These are phyloP conservation scores for Gymnopilus dilepis DNA, from an alignment of 768 basidiomycete genomes.

Conservation along the genomic window DNA sequence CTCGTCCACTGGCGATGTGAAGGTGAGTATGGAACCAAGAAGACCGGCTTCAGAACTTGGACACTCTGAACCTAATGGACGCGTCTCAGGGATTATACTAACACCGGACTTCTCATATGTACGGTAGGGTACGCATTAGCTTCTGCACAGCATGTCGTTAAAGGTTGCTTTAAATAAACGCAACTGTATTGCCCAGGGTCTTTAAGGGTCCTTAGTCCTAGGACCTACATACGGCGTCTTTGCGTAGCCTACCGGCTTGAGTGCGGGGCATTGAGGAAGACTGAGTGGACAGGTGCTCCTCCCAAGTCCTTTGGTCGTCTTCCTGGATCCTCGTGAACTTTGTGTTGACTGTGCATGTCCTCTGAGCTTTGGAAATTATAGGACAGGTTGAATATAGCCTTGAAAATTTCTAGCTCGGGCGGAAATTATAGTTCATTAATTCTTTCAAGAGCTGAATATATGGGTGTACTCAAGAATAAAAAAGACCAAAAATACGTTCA, in stretches of 20 bases:
- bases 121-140: background rate
- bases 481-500: background rate
- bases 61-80: background rate
- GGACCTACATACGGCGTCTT: too few relatives aligned
- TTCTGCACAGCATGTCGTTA: constrained; percentile 1
- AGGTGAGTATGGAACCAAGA: background rate
- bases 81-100: background rate
- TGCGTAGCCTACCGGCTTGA: background rate
- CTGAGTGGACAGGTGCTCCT: background rate
- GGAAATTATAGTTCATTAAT: background rate
- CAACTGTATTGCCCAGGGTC: too few relatives aligned
- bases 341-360: background rate
- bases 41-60: background rate
- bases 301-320: background rate
- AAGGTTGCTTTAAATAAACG: background rate
- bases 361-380: background rate
- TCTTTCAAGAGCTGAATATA: too few relatives aligned
- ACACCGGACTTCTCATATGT: too few relatives aligned
- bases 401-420: background rate
- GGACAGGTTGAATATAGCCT: background rate
- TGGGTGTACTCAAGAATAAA: background rate
- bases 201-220: too few relatives aligned
- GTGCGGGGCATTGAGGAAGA: background rate
- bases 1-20: background rate
- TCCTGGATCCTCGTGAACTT: too few relatives aligned